Percentiles rank a stretch among this genome's conserved stretches.
These are phyloP conservation scores for Plasmodium billcollinsi DNA, from an alignment of 169 alveolate species.

Conservation along the genomic window DNA sequence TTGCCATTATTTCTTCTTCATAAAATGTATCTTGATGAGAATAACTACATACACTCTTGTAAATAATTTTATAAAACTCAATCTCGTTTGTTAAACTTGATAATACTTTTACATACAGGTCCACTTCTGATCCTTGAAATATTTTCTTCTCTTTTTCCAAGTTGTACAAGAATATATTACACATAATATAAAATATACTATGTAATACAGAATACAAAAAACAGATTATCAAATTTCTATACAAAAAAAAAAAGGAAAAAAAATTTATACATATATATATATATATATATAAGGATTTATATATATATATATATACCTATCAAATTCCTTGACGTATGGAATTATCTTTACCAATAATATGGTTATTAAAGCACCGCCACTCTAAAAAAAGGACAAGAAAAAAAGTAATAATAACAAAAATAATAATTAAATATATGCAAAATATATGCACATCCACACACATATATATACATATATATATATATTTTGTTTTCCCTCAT, in stretches of 20 bases:
- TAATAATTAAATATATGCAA: not conserved
- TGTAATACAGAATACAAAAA: slow-evolving; percentile 67
- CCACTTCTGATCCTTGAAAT: slow-evolving; percentile 16
- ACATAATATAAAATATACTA: slow-evolving; percentile 58
- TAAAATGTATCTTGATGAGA: slow-evolving; percentile 45
- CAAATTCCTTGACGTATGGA: slow-evolving; percentile 68
- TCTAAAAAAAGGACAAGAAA: too few species aligned
- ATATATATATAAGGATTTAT: not conserved
- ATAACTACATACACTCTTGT: slow-evolving; percentile 74
- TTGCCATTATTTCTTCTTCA: slow-evolving; percentile 30
- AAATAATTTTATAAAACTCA: slow-evolving; percentile 70
- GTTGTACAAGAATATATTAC: slow-evolving; percentile 31
- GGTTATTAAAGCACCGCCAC: slow-evolving; percentile 63
- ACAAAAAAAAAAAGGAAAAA: not conserved
- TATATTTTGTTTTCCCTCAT: not conserved
- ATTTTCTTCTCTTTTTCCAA: slow-evolving; percentile 16
- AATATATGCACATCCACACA: not conserved
- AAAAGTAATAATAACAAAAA: too few species aligned
- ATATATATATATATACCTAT: slow-evolving; percentile 3
- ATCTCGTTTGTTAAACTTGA: slow-evolving; percentile 34
- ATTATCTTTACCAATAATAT: slow-evolving; percentile 57
- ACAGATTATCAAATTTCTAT: slow-evolving; percentile 49
- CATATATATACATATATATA: not conserved
- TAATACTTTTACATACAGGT: slow-evolving; percentile 30
- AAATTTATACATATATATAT: not conserved